These are phyloP conservation scores for Lactarius psammicola DNA, from an alignment of 768 basidiomycete species.

Conservation along the genomic window DNA sequence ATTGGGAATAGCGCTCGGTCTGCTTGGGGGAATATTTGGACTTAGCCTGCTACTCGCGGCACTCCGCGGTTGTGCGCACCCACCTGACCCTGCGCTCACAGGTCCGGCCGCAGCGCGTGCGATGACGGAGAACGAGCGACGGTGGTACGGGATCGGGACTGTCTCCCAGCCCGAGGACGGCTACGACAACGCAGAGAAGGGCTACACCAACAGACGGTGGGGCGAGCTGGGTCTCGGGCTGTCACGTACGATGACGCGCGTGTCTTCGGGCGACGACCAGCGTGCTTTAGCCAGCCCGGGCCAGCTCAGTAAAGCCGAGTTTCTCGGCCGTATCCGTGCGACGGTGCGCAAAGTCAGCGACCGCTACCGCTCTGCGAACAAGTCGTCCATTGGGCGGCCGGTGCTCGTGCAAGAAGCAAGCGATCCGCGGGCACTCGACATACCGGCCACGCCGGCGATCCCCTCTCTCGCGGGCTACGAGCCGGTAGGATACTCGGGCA, in stretches of 20 bases:
- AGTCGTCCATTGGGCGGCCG: slow-evolving; percentile 60
- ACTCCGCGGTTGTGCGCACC: slow-evolving; percentile 53
- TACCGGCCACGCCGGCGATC: slow-evolving; percentile 16
- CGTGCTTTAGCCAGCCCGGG: slow-evolving; percentile 43
- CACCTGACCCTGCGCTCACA: slow-evolving; percentile 58
- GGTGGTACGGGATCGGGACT: slow-evolving; percentile 61
- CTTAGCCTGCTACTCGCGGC: slow-evolving; percentile 55
- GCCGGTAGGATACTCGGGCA: slow-evolving; percentile 40
- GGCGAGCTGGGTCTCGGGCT: slow-evolving; percentile 47
- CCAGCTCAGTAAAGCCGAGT: slow-evolving; percentile 69
- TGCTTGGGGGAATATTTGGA: slow-evolving; percentile 56
- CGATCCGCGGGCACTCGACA: slow-evolving; percentile 21
- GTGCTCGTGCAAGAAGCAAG: slow-evolving; percentile 38
- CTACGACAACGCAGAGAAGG: slow-evolving; percentile 30
- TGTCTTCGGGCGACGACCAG: slow-evolving; percentile 24
- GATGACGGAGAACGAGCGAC: slow-evolving; percentile 63
- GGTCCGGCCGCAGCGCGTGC: slow-evolving; percentile 58
- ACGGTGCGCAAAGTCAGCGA: slow-evolving; percentile 71
- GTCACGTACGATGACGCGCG: slow-evolving; percentile 41
- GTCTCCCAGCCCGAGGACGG: slow-evolving; percentile 28
- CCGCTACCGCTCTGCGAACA: slow-evolving; percentile 39
- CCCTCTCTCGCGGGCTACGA: slow-evolving; percentile 26
- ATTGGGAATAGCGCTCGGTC: slow-evolving; percentile 58
- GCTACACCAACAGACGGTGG: slow-evolving; percentile 36
- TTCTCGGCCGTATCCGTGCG: slow-evolving; percentile 58